These are phyloP conservation scores for Carallia pectinifolia DNA, from an alignment of 345 rosid genomes.

Conservation along the genomic window DNA sequence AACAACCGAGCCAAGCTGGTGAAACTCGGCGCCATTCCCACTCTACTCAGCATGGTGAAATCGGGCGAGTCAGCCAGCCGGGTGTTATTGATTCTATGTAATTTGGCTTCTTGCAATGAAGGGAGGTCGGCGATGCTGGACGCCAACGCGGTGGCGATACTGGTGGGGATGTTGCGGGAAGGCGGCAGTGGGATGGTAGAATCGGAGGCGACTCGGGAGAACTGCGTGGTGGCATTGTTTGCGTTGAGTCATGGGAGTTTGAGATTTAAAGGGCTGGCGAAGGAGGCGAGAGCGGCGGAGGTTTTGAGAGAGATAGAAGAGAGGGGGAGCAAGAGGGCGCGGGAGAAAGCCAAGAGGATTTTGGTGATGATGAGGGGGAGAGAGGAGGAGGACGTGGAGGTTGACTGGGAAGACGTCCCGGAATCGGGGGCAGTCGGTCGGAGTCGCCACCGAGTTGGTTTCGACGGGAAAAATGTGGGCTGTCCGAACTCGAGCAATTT, in stretches of 20 bases:
- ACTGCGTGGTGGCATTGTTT: conserved; percentile 28
- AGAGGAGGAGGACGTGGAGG: conserved; percentile 15
- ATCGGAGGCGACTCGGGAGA: conserved; percentile 20
- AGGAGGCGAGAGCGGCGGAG: conserved; percentile 29
- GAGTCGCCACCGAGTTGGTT: conserved; percentile 38
- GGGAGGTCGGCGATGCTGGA: conserved; percentile 39
- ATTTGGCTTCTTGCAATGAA: conserved; percentile 29
- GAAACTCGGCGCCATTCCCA: conserved; percentile 29
- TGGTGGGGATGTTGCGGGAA: conserved; percentile 29
- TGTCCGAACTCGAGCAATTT: conserved; percentile 48
- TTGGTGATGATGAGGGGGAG: conserved; percentile 30
- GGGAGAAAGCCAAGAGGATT: conserved; percentile 31
- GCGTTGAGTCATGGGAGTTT: conserved; percentile 33
- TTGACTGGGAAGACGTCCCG: conserved; percentile 12
- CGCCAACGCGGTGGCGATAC: conserved; percentile 26
- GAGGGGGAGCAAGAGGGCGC: conserved; percentile 23
- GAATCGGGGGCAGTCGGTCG: conserved; percentile 38
- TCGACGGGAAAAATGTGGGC: conserved; percentile 16
- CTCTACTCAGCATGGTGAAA: conserved; percentile 23
- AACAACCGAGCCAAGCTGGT: conserved; percentile 30
- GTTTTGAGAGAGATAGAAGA: conserved; percentile 28
- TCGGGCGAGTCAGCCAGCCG: conserved; percentile 13
- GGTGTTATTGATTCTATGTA: conserved; percentile 25
- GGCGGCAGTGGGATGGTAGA: neutral
- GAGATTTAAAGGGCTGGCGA: conserved; percentile 33